Evolutionary conservation across 2,329 filamentous ascomycete genomes (phyloP), one percentile per base, ranked within the genome.

Genomic region (Penicillium psychrosexuale): DNA sequence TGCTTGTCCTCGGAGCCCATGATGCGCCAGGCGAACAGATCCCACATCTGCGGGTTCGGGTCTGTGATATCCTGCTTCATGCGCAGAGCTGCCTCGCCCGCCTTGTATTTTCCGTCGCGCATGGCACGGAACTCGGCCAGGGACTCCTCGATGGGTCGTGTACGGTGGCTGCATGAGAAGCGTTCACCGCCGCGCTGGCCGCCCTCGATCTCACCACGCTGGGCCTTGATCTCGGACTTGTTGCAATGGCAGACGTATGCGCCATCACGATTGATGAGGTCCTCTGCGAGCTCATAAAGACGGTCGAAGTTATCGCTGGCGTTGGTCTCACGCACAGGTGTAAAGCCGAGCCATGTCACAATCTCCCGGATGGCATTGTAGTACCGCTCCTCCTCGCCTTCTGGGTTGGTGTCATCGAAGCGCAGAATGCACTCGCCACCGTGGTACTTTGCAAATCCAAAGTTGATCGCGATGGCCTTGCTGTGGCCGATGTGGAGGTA

Each of bases 391-490:
- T 97, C 89, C 72, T 97, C 94, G 44, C 89, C 90, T 61, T 92
- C 90, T 1, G 94, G 94, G 72, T 97, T 97, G 13, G 94, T 97
- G 67, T 97, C 94, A 71, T 97, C 94, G 72, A 90, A 96, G 66
- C 93, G 83, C 58, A 91, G 75, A 67, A 88, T 87, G 73, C 85
- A 89, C 58, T 86, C 79, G 55, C 93, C 93, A 34, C 88, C 88
- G 70, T 96, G 89, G 68, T 87, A 86, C 68, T 84, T 85, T 13
- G 94, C 93, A 71, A 97, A 97, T 7, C 93, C 93, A 75, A 97
- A 97, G 76, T 97, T 97, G 73, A 97, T 85, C 0, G 91, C 88
- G 72, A 97, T 97, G 22, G 94, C 93, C 78, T 97, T 97, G 61
- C 89, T 89, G 71, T 97, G 94, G 19, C 93, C 93, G 64, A 97